These are phyloP conservation scores for Rhazya stricta DNA, from an alignment of 257 asterid species.

Conservation along the genomic window DNA sequence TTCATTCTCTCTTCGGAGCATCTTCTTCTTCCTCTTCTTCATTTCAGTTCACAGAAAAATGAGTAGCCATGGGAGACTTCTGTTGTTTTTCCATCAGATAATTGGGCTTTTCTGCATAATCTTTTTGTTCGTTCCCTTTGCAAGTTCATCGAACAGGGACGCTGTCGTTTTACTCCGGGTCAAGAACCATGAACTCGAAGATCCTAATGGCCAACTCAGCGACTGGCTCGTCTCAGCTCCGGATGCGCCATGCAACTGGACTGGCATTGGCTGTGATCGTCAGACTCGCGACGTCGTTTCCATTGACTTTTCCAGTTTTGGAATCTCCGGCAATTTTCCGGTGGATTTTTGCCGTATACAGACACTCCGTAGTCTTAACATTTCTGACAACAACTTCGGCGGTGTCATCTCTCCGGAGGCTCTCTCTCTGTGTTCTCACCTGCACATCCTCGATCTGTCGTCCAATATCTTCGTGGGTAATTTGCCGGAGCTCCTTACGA, in stretches of 20 bases:
- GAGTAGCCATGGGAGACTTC: neutral
- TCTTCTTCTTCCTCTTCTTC: neutral
- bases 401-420: slow-evolving; percentile 39
- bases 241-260: slow-evolving; percentile 67
- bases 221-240: slow-evolving; percentile 44
- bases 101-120: slow-evolving; percentile 23
- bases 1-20: neutral
- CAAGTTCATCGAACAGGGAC: slow-evolving; percentile 42
- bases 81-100: slow-evolving; percentile 12
- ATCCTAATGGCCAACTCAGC: slow-evolving; percentile 38
- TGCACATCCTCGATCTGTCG: slow-evolving; percentile 41
- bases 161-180: slow-evolving; percentile 54
- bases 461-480: slow-evolving; percentile 51
- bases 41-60: neutral
- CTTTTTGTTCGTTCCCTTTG: slow-evolving; percentile 16
- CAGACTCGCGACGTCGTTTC: slow-evolving; percentile 39
- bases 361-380: slow-evolving; percentile 44
- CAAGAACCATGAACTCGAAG: slow-evolving; percentile 44
- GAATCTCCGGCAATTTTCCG: slow-evolving; percentile 52
- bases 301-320: slow-evolving; percentile 35
- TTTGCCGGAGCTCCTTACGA: slow-evolving; percentile 43
- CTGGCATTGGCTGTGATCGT: slow-evolving; percentile 50
- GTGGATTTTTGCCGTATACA: slow-evolving; percentile 66
- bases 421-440: slow-evolving; percentile 53
- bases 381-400: slow-evolving; percentile 41